These are phyloP conservation scores for Arachnopeziza araneosa DNA, from an alignment of 2,329 filamentous ascomycete species.

Conservation along the genomic window DNA sequence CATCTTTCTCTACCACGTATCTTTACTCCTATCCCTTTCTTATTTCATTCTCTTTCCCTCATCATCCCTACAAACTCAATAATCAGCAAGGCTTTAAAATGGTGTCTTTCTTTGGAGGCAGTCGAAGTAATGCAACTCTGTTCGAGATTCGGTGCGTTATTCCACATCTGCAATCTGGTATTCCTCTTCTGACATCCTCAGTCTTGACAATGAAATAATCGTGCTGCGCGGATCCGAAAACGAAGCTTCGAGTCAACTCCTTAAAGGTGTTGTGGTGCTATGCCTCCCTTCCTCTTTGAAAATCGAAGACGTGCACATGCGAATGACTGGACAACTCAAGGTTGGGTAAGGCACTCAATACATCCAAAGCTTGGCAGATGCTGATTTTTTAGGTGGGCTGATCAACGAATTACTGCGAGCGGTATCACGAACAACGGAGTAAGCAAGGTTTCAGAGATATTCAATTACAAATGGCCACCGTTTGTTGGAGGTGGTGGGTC, in stretches of 20 bases:
- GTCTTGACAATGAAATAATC: conserved; percentile 72
- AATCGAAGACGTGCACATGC: conserved; percentile 67
- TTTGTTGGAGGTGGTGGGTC: conserved; percentile 52
- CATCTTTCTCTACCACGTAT: neutral
- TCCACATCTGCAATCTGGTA: neutral
- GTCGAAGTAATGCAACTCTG: conserved; percentile 29
- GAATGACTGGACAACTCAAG: conserved; percentile 64
- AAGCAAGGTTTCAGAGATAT: conserved; percentile 54
- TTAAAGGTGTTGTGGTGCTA: conserved; percentile 69
- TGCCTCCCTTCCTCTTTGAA: conserved; percentile 64
- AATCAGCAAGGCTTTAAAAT: conserved; percentile 15
- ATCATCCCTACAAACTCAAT: neutral
- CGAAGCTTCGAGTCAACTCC: conserved; percentile 68
- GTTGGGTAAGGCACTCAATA: conserved; percentile 51
- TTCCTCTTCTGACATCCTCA: conserved; percentile 32
- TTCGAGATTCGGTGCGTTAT: conserved; percentile 33
- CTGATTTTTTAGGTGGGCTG: conserved; percentile 40
- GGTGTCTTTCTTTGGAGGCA: conserved; percentile 31
- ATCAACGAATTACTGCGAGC: conserved; percentile 48
- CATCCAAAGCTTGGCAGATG: too few species aligned
- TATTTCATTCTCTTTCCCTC: neutral
- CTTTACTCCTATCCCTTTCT: neutral
- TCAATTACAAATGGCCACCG: conserved; percentile 63
- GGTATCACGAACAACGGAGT: conserved; percentile 54
- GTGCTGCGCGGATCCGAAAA: conserved; percentile 70